These are phyloP conservation scores for Lepiota venenata DNA, from an alignment of 768 basidiomycete species.

Conservation along the genomic window DNA sequence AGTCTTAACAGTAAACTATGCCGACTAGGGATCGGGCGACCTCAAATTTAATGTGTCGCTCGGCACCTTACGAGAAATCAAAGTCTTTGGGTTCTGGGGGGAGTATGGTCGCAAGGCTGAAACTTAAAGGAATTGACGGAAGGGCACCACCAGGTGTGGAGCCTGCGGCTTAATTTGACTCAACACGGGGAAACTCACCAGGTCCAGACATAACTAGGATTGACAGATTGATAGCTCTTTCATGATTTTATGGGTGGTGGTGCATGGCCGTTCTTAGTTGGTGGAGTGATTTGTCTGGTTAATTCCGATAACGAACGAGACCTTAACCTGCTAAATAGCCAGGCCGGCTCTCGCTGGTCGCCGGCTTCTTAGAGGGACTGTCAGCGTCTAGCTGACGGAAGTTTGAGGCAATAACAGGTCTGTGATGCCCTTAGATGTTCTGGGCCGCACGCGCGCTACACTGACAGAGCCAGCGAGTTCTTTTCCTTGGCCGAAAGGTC, in stretches of 20 bases:
- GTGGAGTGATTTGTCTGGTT: conserved; percentile 96
- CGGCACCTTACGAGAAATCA: conserved; percentile 87
- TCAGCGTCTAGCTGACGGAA: too few species aligned
- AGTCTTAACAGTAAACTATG: too few species aligned
- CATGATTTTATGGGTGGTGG: conserved; percentile 84
- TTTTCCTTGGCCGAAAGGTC: too few species aligned
- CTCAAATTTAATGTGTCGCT: too few species aligned
- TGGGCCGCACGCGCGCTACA: too few species aligned
- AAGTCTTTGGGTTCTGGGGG: conserved; percentile 80
- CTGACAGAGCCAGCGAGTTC: too few species aligned
- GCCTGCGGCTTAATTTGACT: conserved; percentile 86
- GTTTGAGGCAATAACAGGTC: too few species aligned
- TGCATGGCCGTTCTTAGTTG: conserved; percentile 90
- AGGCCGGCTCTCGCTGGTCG: too few species aligned
- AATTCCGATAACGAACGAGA: conserved; percentile 95
- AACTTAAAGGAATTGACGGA: conserved; percentile 85
- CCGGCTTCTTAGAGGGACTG: too few species aligned
- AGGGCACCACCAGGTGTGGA: conserved; percentile 70
- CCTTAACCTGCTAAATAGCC: conserved; percentile 93
- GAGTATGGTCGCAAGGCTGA: conserved; percentile 54
- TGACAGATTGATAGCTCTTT: conserved; percentile 86
- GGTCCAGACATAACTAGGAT: conserved; percentile 78
- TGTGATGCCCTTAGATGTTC: too few species aligned
- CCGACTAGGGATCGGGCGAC: too few species aligned
- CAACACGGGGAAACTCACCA: conserved; percentile 81